These are phyloP conservation scores for Aspergillus carbonarius DNA, from an alignment of 2,329 filamentous ascomycete genomes.

Conservation along the genomic window DNA sequence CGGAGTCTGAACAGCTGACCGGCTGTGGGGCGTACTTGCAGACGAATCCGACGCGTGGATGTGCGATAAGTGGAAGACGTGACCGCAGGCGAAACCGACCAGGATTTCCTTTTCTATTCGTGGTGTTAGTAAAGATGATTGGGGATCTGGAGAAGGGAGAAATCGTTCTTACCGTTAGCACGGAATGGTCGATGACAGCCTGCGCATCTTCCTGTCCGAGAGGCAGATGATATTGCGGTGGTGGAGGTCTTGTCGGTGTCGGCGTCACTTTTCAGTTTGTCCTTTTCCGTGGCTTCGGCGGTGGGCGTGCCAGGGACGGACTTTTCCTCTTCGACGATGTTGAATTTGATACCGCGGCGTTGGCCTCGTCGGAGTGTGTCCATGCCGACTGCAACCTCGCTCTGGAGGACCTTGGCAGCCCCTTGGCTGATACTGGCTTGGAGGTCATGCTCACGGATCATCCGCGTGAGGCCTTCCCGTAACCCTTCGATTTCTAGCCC, in stretches of 20 bases:
- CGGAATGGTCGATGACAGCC: conserved; percentile 41
- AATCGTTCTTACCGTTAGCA: conserved; percentile 34
- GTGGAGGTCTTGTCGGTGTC: conserved; percentile 18
- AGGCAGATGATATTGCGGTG: conserved; percentile 1
- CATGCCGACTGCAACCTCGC: conserved; percentile 85
- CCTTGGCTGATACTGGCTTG: conserved; percentile 90
- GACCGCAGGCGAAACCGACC: conserved; percentile 67
- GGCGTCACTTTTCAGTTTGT: conserved; percentile 13
- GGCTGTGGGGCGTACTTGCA: conserved; percentile 19
- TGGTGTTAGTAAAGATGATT: background rate
- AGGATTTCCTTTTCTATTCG: conserved; percentile 54
- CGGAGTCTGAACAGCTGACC: conserved; percentile 24
- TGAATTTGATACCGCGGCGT: conserved; percentile 83
- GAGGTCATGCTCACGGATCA: conserved; percentile 94
- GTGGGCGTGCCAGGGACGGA: conserved; percentile 6
- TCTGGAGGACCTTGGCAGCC: conserved; percentile 79
- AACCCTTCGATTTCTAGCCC: conserved; percentile 90
- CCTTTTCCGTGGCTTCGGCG: conserved; percentile 1
- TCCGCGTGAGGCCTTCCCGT: conserved; percentile 80
- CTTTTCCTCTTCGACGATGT: conserved; percentile 53
- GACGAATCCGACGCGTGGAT: conserved; percentile 48
- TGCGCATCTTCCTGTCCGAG: conserved; percentile 35
- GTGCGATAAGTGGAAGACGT: conserved; percentile 65
- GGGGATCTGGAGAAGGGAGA: background rate
- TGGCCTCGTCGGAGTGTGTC: conserved; percentile 75